phyloP scores from a whole-genome alignment of 768 basidiomycete genomes.

The Hericium alpestre region DNA sequence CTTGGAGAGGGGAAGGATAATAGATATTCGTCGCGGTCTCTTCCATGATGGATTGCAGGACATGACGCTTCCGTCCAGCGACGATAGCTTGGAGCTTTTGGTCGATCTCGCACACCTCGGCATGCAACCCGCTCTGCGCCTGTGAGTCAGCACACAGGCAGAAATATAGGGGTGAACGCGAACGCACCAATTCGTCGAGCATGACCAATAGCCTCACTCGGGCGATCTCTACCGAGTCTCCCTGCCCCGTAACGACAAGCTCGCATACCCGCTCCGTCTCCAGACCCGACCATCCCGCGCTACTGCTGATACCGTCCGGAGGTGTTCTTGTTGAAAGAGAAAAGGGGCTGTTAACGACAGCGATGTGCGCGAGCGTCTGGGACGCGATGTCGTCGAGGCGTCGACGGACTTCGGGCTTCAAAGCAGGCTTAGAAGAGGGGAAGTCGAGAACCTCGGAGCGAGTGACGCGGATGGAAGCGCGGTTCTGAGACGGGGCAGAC shows the following conservation, averaged over 20 bases:
- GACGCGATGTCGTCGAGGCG: slow-evolving; percentile 91
- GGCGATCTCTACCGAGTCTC: slow-evolving; percentile 85
- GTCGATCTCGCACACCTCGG: slow-evolving; percentile 88
- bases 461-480: slow-evolving; percentile 79
- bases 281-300: slow-evolving; percentile 77
- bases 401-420: slow-evolving; percentile 74
- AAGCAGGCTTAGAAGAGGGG: slow-evolving; percentile 61
- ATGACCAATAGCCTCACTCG: slow-evolving; percentile 86
- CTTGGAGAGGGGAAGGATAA: slow-evolving; percentile 82
- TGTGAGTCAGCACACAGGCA: slow-evolving; percentile 4
- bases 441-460: slow-evolving; percentile 90
- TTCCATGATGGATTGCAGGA: slow-evolving; percentile 88
- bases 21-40: slow-evolving; percentile 98
- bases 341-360: slow-evolving; percentile 81
- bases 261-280: slow-evolving; percentile 94
- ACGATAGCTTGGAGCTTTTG: slow-evolving; percentile 88
- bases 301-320: slow-evolving; percentile 66
- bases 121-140: slow-evolving; percentile 74
- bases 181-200: slow-evolving; percentile 84
- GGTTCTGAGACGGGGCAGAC: slow-evolving; percentile 41
- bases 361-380: slow-evolving; percentile 86
- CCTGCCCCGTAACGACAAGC: slow-evolving; percentile 79
- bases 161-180: background rate
- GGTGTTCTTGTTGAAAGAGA: slow-evolving; percentile 66
- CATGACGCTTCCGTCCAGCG: slow-evolving; percentile 77